phyloP scores from a whole-genome alignment of 1,284 basidiomycete genomes.

The Ustilago cynodontis region DNA sequence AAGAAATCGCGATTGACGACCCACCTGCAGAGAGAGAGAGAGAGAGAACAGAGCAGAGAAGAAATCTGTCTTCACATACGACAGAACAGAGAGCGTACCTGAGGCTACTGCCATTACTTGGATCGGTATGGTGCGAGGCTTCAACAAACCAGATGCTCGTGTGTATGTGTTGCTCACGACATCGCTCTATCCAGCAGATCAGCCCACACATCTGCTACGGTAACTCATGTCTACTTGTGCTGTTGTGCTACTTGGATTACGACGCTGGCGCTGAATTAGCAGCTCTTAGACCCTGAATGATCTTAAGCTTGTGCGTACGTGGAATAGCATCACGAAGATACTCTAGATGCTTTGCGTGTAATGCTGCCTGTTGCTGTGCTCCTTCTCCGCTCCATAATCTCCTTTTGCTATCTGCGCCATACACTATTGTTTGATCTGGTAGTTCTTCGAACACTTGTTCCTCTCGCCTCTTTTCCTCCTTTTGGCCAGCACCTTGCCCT shows the following conservation, averaged over 20 bases:
- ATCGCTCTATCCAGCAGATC: too few relatives aligned
- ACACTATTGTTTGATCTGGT: constrained; percentile 87
- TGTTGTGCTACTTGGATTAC: too few relatives aligned
- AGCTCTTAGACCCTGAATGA: constrained; percentile 47
- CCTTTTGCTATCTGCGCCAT: constrained; percentile 80
- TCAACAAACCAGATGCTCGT: too few relatives aligned
- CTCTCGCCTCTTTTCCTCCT: not conserved
- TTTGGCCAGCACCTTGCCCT: not conserved
- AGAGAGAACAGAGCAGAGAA: too few relatives aligned
- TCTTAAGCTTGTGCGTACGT: constrained; percentile 54
- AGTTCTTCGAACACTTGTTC: constrained; percentile 73
- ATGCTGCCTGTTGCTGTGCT: constrained; percentile 82
- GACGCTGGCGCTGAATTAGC: constrained; percentile 8
- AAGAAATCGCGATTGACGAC: not conserved
- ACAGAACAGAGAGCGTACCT: constrained; percentile 3
- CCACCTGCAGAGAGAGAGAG: not conserved
- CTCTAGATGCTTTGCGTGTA: constrained; percentile 87
- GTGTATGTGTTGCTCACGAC: too few relatives aligned
- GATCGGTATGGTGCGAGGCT: too few relatives aligned
- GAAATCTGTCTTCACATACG: constrained; percentile 5
- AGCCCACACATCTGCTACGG: too few relatives aligned
- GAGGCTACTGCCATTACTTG: too few relatives aligned
- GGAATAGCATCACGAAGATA: constrained; percentile 79
- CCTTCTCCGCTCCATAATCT: constrained; percentile 87
- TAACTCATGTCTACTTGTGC: too few relatives aligned